Conservation (phyloP, 768 basidiomycete species). For the Amanita pseudoporphyria region DNA sequence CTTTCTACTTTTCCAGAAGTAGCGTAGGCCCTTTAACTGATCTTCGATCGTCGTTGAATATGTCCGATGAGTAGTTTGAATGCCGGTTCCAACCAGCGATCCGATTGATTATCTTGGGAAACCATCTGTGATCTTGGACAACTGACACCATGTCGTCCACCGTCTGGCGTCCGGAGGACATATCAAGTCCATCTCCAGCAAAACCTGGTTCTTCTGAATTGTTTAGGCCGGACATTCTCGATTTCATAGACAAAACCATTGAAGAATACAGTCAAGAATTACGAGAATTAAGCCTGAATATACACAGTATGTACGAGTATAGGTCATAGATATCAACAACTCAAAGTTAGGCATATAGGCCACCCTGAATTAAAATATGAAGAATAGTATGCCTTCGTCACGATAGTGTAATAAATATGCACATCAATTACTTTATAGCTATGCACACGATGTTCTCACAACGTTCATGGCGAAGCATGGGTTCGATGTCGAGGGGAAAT, state of each 20-base stretch:
- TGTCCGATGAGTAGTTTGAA: too few species aligned
- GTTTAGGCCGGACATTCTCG: slow-evolving; percentile 47
- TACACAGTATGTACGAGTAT: slow-evolving; percentile 43
- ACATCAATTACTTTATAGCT: slow-evolving; percentile 23
- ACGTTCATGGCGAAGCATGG: slow-evolving; percentile 57
- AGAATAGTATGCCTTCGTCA: slow-evolving; percentile 41
- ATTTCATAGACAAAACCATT: slow-evolving; percentile 51
- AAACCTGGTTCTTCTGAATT: slow-evolving; percentile 25
- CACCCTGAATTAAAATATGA: slow-evolving; percentile 63
- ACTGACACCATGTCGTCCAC: slow-evolving; percentile 1
- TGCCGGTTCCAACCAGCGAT: too few species aligned
- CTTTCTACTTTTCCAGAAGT: too few species aligned
- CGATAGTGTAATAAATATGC: not conserved
- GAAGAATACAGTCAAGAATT: slow-evolving; percentile 43
- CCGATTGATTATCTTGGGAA: too few species aligned
- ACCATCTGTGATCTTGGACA: too few species aligned
- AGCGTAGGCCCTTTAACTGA: too few species aligned
- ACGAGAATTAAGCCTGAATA: slow-evolving; percentile 55
- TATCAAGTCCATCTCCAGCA: slow-evolving; percentile 19
- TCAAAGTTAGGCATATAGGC: slow-evolving; percentile 37
- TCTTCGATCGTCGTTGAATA: too few species aligned
- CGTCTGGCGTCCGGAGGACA: slow-evolving; percentile 38
- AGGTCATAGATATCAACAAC: slow-evolving; percentile 1
- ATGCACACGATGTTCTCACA: slow-evolving; percentile 65
- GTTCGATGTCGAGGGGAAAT: slow-evolving; percentile 52